Evolutionary conservation across 1,284 basidiomycete species (phyloP), one percentile per base, ranked within the genome.

Genomic region (Termitomyces sp.): DNA sequence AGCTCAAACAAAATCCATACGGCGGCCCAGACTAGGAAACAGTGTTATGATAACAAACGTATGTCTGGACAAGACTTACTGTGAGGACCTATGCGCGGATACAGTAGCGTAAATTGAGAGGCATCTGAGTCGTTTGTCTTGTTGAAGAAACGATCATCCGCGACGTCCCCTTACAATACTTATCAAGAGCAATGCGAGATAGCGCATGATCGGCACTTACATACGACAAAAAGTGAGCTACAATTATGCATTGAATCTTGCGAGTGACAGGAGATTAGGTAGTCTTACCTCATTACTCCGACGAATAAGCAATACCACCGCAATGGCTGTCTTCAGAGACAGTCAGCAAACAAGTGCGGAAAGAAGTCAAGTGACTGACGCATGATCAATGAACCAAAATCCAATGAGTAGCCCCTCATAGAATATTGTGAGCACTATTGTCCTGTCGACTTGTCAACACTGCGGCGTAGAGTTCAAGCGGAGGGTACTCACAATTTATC

Each of bases 381-480:
- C 89, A 65, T 92, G 90, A 61, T 83, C 86, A 55, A 91, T 80
- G 66, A 92, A 92, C 89, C 90, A 92, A 63, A 92, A 92, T 0
- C 87, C 89, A 54, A 92, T 77, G 30, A 92, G 73, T 26, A 92
- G 70, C 15, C 78, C 88, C 69, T 92, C 89, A 64, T 88, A 92
- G 26, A 83, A 62, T 31, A 87, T 59, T 19, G 86, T 90, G 38
- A 92, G 73, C n/a, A 88, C 52, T 61, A 92, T 90, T 36, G 90
- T 92, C 61, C 89, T 92, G 67, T 40, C 9, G n/a, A n/a, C 21
- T 39, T 50, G 31, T 46, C 28, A 58, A 34, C 24, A 34, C 42
- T 8, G 19, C 46, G 55, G n/a, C 26, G 40, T 15, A 42, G 34
- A 46, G 56, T 15, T 34, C 49, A 31, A 26, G 17, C 26, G 54